Conservation (phyloP, 2,329 filamentous ascomycete species). For the Coniochaeta sp. region DNA sequence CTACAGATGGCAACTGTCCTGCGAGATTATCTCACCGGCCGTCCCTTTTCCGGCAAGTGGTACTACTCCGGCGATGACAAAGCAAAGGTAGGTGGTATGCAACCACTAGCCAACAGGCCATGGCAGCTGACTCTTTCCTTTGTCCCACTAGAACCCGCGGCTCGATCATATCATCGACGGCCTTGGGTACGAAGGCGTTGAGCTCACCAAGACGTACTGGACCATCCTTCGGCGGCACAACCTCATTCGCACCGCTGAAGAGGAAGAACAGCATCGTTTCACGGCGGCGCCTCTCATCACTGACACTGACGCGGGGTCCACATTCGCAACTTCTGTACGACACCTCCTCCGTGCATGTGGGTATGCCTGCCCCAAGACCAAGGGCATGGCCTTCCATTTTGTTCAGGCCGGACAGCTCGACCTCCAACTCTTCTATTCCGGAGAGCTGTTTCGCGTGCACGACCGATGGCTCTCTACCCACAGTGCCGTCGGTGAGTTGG, state of each 20-base stretch:
- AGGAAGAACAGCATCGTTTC: conserved; percentile 11
- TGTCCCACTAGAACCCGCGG: conserved; percentile 6
- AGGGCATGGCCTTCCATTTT: conserved; percentile 4
- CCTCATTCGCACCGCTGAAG: conserved; percentile 11
- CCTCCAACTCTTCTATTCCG: conserved; percentile 5
- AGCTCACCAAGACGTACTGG: conserved; percentile 14
- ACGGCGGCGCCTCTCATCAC: background rate
- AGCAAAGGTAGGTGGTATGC: conserved; percentile 7
- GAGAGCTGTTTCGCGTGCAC: conserved; percentile 5
- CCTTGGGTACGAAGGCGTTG: conserved; percentile 10
- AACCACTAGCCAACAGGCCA: background rate
- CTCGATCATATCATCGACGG: conserved; percentile 11
- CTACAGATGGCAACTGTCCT: conserved; percentile 3
- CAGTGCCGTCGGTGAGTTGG: conserved; percentile 5
- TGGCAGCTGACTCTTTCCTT: conserved; percentile 1
- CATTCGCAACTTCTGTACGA: background rate
- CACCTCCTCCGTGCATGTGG: conserved; percentile 9
- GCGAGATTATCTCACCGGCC: conserved; percentile 8
- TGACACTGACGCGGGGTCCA: background rate
- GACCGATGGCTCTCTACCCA: conserved; percentile 6
- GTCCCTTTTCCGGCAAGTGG: conserved; percentile 11
- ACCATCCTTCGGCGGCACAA: conserved; percentile 7
- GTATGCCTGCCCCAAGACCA: conserved; percentile 5
- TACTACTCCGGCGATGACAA: conserved; percentile 11
- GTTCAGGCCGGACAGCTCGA: conserved; percentile 9